Percentiles rank a stretch among this genome's conserved stretches.
Conservation (phyloP, 495 filamentous ascomycete genomes). For the Bombardia bombarda region DNA sequence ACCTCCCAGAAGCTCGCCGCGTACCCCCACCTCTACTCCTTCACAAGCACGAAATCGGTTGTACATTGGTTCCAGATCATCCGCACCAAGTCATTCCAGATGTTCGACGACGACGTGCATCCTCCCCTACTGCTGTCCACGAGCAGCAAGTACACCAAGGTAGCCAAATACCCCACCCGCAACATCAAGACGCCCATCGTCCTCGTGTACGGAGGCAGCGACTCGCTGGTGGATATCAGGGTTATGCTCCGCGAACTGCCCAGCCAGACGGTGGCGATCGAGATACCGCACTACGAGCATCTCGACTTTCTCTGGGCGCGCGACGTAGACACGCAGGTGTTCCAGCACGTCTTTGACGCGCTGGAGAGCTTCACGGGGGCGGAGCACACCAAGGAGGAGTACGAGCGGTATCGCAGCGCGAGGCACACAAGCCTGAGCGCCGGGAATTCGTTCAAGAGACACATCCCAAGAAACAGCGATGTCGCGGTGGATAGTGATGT, state of each 20-base stretch:
- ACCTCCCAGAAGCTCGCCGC: conserved; percentile 86
- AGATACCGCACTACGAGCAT: conserved; percentile 88
- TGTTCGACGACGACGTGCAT: conserved; percentile 93
- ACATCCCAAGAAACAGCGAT: conserved; percentile 11
- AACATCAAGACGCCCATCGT: conserved; percentile 97
- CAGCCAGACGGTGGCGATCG: conserved; percentile 69
- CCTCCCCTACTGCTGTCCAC: conserved; percentile 33
- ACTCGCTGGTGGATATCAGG: conserved; percentile 90
- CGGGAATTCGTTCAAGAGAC: conserved; percentile 18
- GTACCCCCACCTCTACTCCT: conserved; percentile 95
- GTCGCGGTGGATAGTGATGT: conserved; percentile 26
- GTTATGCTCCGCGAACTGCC: conserved; percentile 88
- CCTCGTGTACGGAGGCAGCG: conserved; percentile 84
- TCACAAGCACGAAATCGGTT: conserved; percentile 88
- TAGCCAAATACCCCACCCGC: conserved; percentile 89
- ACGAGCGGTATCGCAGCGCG: conserved; percentile 35
- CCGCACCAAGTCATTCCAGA: conserved; percentile 87
- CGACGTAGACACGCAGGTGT: conserved; percentile 77
- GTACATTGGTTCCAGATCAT: conserved; percentile 99
- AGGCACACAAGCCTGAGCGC: conserved; percentile 26
- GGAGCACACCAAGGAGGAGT: conserved; percentile 44
- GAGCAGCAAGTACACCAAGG: conserved; percentile 58
- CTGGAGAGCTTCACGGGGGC: conserved; percentile 56
- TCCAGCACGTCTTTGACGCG: conserved; percentile 82
- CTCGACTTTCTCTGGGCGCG: conserved; percentile 94